phyloP scores from a whole-genome alignment of 257 asterid genomes.

The Capsicum pubescens region DNA sequence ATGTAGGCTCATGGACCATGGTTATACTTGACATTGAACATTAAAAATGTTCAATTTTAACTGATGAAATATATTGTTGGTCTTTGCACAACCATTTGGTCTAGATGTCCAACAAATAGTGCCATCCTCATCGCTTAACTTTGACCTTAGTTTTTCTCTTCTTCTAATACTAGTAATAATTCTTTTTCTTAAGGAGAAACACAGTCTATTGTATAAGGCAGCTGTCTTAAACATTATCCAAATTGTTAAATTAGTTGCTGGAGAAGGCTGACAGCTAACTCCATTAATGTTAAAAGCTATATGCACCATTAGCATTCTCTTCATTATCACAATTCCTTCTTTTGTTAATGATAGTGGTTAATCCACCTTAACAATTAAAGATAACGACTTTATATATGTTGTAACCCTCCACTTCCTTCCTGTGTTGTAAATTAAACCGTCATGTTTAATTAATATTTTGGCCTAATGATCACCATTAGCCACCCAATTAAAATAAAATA shows the following conservation, averaged over 20 bases:
- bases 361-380: conserved; percentile 1
- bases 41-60: too few relatives aligned
- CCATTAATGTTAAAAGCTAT: background rate
- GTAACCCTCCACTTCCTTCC: background rate
- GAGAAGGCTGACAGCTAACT: background rate
- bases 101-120: too few relatives aligned
- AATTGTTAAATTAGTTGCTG: background rate
- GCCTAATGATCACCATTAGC: background rate
- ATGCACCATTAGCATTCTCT: background rate
- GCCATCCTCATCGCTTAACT: too few relatives aligned
- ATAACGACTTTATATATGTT: background rate
- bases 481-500: background rate
- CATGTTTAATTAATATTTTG: background rate
- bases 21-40: too few relatives aligned
- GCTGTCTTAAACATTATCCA: background rate
- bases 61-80: too few relatives aligned
- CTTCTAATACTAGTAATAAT: too few relatives aligned
- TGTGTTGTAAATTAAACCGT: background rate
- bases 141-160: too few relatives aligned
- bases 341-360: conserved; percentile 6
- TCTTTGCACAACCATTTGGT: too few relatives aligned
- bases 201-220: background rate
- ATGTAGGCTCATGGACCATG: too few relatives aligned
- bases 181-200: background rate
- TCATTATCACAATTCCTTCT: background rate